phyloP scores from a whole-genome alignment of 768 basidiomycete species.

The Tulasnella sp. region DNA sequence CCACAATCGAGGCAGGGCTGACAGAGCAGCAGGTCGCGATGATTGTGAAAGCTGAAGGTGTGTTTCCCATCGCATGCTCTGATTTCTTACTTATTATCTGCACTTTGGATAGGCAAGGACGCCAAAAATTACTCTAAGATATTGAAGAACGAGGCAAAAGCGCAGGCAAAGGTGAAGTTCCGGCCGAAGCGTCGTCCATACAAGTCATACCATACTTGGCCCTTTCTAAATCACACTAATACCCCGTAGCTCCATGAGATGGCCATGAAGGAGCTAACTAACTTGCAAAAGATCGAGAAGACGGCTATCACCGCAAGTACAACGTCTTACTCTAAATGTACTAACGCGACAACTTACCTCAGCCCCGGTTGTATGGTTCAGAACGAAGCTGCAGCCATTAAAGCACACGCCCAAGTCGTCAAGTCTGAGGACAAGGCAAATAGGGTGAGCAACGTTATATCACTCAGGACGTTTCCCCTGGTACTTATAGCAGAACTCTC shows the following conservation, averaged over 20 bases:
- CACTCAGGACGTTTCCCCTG: too few species aligned
- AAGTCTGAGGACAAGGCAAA: conserved; percentile 44
- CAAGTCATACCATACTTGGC: neutral
- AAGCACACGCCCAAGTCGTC: conserved; percentile 43
- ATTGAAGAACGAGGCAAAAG: conserved; percentile 56
- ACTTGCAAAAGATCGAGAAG: conserved; percentile 61
- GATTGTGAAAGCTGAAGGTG: conserved; percentile 7
- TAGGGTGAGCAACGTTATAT: conserved; percentile 3
- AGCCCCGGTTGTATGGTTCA: too few species aligned
- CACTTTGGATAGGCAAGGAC: conserved; percentile 39
- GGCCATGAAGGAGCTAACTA: conserved; percentile 53
- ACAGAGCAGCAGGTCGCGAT: neutral
- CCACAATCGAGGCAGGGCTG: too few species aligned
- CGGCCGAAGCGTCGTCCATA: too few species aligned
- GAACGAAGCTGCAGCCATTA: conserved; percentile 47
- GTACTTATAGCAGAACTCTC: too few species aligned
- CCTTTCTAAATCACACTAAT: too few species aligned
- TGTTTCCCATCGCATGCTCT: neutral
- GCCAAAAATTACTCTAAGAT: conserved; percentile 55
- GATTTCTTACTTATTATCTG: neutral
- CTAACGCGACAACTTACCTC: too few species aligned
- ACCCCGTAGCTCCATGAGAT: conserved; percentile 36
- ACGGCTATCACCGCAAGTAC: conserved; percentile 43
- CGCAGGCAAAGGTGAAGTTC: conserved; percentile 51
- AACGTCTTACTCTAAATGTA: too few species aligned